phyloP scores from a whole-genome alignment of 2,329 filamentous ascomycete species.

The Sporothrix dimorphospora region DNA sequence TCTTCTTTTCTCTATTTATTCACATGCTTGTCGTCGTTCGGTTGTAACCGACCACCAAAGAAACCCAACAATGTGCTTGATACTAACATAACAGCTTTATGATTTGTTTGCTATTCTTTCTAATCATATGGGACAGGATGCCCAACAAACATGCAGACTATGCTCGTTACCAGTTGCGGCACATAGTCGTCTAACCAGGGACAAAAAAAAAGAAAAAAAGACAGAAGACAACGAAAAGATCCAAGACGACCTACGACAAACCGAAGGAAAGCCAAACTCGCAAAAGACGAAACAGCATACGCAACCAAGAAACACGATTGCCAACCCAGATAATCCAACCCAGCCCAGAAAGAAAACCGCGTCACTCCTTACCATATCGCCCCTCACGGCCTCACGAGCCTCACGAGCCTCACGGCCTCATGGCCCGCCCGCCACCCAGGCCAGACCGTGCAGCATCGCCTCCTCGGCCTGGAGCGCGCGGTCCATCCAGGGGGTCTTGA shows the following conservation, averaged over 20 bases:
- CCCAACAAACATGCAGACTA: background rate
- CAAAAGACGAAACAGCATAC: background rate
- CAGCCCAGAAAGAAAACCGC: background rate
- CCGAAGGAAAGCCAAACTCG: background rate
- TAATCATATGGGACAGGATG: background rate
- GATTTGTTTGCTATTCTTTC: background rate
- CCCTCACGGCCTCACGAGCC: too few species aligned
- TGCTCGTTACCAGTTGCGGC: background rate
- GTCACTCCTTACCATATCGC: background rate
- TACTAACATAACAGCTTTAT: background rate
- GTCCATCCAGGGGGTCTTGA: constrained; percentile 49
- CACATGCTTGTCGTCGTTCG: too few species aligned
- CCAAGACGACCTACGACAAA: constrained; percentile 12
- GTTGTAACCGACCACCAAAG: too few species aligned
- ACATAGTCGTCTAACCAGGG: background rate
- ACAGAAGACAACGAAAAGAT: background rate
- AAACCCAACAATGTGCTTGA: too few species aligned
- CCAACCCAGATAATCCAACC: background rate
- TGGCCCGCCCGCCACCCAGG: constrained; percentile 43
- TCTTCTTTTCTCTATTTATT: background rate
- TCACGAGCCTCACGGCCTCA: too few species aligned
- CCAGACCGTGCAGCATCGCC: constrained; percentile 47
- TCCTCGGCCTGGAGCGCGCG: constrained; percentile 48
- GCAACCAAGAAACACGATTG: background rate
- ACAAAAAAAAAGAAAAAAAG: background rate